Evolutionary conservation across 805 yeast genomes (phyloP), one percentile per base, ranked within the genome.

Genomic region (Metschnikowia orientalis): DNA sequence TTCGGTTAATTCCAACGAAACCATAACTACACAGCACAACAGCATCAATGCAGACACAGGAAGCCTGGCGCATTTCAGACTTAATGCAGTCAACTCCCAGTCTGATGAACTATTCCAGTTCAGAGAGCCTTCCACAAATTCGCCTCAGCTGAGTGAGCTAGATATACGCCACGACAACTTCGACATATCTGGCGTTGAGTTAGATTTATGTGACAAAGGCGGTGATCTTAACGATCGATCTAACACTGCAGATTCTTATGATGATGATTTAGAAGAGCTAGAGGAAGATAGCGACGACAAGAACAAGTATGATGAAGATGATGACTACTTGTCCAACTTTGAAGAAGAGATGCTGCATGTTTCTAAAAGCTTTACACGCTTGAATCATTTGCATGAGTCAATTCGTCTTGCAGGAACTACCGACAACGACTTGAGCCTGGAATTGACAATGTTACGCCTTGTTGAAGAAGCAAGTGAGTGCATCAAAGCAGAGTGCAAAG

Each of bases 131-230:
- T 54, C 65, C 3, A 56, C 67, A 1, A 58, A 53, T 38, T 63
- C 70, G 10, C 69, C 71, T 3, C 67, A 61, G 35, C 32, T 61
- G 27, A 54, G 52, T 33, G 61, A 60, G 25, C 44, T 62, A 20
- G 54, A 51, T 37, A 40, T 61, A 12, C 57, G 48, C 22, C 56
- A 56, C 21, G 67, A 59, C 27, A 50, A 52, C 26, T 55, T 61
- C 23, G 47, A 56, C 15, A 42, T 63, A 15, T 59, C 55, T 4
- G 59, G 53, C 24, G 66, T 63, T 40, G 60, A 61, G 23, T 42
- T 62, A 17, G 65, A 59, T 19, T 48, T 61, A 29, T 52, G 53
- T 27, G 47, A 43, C 23, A 50, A 47, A 15, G 41, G 48, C 4
- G 47, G 47, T 6, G 51, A 45, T 21, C 37, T 46, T 4, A 50